Percentiles rank a stretch among this genome's conserved stretches.
Evolutionary conservation across 345 rosid genomes (phyloP).

Genomic region (Salix brachista): DNA sequence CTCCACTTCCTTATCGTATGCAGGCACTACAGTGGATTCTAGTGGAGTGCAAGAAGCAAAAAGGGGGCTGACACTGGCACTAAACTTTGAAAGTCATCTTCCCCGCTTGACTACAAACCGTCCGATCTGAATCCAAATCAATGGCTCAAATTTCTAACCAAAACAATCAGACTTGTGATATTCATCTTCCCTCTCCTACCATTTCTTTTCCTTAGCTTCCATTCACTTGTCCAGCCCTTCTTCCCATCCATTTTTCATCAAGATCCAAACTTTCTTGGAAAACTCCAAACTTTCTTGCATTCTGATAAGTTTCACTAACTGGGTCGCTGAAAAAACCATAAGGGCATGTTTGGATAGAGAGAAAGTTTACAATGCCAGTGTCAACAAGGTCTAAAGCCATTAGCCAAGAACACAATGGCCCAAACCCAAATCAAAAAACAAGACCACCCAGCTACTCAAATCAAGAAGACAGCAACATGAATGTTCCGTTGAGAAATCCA

Average conservation of each 20-base stretch:
- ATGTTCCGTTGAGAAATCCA: conserved; percentile 53
- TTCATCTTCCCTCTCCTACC: conserved; percentile 22
- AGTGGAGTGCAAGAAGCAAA: conserved; percentile 14
- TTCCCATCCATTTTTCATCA: not conserved
- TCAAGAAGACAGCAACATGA: conserved; percentile 38
- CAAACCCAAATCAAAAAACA: conserved; percentile 21
- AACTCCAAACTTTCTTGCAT: conserved; percentile 11
- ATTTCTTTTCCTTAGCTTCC: not conserved
- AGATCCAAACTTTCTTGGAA: conserved; percentile 14
- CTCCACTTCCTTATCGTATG: not conserved
- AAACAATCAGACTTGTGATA: conserved; percentile 12
- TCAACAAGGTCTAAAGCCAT: conserved; percentile 68
- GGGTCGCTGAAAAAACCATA: conserved; percentile 22
- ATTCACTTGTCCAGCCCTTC: not conserved
- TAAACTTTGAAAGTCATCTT: conserved; percentile 22
- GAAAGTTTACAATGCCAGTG: conserved; percentile 62
- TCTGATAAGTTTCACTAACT: conserved; percentile 16
- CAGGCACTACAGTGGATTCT: not conserved
- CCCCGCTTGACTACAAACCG: conserved; percentile 37
- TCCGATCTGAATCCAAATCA: conserved; percentile 24
- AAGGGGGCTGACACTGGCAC: conserved; percentile 23
- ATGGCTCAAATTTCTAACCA: conserved; percentile 23
- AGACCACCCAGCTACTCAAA: conserved; percentile 24
- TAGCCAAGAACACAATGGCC: conserved; percentile 28
- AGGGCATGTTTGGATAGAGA: conserved; percentile 48